These are phyloP conservation scores for Colletotrichum tropicale DNA, from an alignment of 2,329 filamentous ascomycete species.

Conservation along the genomic window DNA sequence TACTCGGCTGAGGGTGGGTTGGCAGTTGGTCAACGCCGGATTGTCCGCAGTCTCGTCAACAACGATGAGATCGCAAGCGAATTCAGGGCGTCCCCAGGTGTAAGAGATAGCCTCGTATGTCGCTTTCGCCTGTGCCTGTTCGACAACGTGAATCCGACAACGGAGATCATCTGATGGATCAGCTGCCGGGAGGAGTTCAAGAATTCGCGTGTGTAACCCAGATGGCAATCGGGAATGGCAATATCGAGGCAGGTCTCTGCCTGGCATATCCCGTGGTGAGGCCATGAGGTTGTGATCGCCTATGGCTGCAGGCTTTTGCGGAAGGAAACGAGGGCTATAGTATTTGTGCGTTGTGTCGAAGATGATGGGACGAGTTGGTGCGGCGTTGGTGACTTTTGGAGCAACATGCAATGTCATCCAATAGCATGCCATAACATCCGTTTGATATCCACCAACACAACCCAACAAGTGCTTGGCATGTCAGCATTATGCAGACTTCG, in stretches of 20 bases:
- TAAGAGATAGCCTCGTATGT: background rate
- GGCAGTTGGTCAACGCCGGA: fast-evolving
- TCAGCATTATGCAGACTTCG: background rate
- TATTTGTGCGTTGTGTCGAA: too few relatives aligned
- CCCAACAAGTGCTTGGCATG: background rate
- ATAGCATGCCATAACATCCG: background rate
- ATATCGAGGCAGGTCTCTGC: background rate
- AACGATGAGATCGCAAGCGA: background rate
- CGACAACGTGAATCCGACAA: background rate
- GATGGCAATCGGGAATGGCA: background rate
- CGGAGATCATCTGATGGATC: background rate
- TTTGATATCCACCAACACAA: background rate
- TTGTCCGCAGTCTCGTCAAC: background rate
- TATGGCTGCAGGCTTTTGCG: too few relatives aligned
- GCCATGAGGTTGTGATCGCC: background rate
- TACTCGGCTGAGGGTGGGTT: background rate
- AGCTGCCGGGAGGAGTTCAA: background rate
- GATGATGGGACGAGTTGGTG: background rate
- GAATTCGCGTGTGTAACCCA: fast-evolving
- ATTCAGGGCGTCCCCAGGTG: background rate
- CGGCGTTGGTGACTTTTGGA: background rate
- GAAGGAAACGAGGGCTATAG: too few relatives aligned
- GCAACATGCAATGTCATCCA: background rate
- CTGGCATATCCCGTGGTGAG: background rate
- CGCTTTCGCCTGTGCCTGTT: background rate